These are phyloP conservation scores for Cynanchum wilfordii DNA, from an alignment of 257 asterid species.

Conservation along the genomic window DNA sequence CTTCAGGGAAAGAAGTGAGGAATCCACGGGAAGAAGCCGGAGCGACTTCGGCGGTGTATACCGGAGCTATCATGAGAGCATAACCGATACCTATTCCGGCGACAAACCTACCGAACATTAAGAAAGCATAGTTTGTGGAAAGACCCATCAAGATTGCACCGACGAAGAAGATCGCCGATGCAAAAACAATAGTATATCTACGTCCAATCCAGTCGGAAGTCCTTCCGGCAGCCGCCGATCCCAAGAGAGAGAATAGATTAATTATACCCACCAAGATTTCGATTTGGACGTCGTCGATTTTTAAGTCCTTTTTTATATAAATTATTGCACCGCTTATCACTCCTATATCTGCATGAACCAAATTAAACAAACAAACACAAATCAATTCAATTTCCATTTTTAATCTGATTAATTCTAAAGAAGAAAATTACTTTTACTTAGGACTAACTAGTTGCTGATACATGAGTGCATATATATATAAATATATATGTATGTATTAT, in stretches of 20 bases:
- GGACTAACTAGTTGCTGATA: too few relatives aligned
- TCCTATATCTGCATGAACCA: slow-evolving; percentile 66
- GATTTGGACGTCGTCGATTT: slow-evolving; percentile 31
- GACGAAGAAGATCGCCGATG: slow-evolving; percentile 65
- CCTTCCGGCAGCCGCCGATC: slow-evolving; percentile 82
- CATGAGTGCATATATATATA: too few relatives aligned
- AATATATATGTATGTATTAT: too few relatives aligned
- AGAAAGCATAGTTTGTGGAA: slow-evolving; percentile 67
- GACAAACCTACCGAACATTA: slow-evolving; percentile 76
- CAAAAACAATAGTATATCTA: slow-evolving; percentile 71
- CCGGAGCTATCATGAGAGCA: slow-evolving; percentile 94
- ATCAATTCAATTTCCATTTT: too few relatives aligned
- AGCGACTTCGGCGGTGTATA: slow-evolving; percentile 84
- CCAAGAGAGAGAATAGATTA: slow-evolving; percentile 59
- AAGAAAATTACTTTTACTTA: too few relatives aligned
- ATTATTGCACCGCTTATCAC: slow-evolving; percentile 32
- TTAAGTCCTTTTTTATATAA: slow-evolving; percentile 41
- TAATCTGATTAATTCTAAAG: too few relatives aligned
- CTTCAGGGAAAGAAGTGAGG: slow-evolving; percentile 87
- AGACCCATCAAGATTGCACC: slow-evolving; percentile 94
- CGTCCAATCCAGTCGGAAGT: slow-evolving; percentile 92
- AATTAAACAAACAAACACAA: too few relatives aligned
- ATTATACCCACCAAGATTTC: slow-evolving; percentile 67
- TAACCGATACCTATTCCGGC: slow-evolving; percentile 91
- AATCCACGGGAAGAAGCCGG: slow-evolving; percentile 91